phyloP scores from a whole-genome alignment of 83 land plant genomes.

The Picea abies region DNA sequence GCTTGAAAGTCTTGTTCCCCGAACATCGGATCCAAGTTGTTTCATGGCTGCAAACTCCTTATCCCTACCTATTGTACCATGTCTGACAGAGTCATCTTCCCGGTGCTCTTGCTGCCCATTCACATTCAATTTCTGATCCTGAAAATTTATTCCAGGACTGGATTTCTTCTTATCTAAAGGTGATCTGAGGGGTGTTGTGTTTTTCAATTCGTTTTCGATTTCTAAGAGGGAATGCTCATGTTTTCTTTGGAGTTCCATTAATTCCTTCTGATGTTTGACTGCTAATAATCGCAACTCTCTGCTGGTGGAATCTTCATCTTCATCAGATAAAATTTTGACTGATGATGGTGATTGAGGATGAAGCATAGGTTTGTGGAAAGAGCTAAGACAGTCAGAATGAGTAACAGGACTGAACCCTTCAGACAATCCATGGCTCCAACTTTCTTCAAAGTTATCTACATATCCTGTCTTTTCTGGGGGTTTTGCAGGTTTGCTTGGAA shows the following conservation, averaged over 20 bases:
- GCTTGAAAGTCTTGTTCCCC: not conserved
- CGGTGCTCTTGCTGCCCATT: not conserved
- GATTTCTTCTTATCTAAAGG: too few species aligned
- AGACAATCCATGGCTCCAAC: constrained; percentile 12
- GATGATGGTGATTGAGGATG: not conserved
- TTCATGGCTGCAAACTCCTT: not conserved
- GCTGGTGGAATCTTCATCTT: not conserved
- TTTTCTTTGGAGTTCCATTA: constrained; percentile 9
- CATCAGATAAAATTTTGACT: constrained; percentile 1
- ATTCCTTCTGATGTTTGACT: constrained; percentile 10
- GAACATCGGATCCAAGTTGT: not conserved
- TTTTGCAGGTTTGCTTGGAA: not conserved
- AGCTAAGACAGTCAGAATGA: not conserved
- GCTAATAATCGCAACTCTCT: not conserved
- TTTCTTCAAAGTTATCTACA: not conserved
- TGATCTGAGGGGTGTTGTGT: not conserved
- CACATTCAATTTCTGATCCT: not conserved
- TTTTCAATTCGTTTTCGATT: constrained; percentile 1
- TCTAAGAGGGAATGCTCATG: constrained; percentile 13
- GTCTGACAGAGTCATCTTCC: not conserved
- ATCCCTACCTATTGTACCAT: not conserved
- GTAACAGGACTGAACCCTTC: not conserved
- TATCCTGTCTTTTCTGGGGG: constrained; percentile 1
- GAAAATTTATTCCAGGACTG: not conserved
- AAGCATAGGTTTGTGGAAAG: not conserved